Percentiles rank a stretch among this genome's conserved stretches.
These are phyloP conservation scores for Candida nonsorbophila DNA, from an alignment of 805 yeast genomes.

Conservation along the genomic window DNA sequence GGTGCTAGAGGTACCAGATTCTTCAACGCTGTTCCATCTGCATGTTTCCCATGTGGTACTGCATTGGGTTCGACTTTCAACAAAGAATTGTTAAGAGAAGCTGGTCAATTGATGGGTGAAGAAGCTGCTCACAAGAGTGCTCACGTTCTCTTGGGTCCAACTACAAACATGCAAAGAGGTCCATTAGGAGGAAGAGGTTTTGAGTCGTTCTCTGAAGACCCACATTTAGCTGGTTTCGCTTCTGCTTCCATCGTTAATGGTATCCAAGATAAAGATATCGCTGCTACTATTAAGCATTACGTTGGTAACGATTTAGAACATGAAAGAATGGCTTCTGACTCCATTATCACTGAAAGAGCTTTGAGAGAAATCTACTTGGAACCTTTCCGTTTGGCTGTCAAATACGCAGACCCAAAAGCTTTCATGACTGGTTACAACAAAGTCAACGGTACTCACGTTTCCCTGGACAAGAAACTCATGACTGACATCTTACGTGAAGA, in stretches of 20 bases:
- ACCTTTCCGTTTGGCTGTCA: slow-evolving; percentile 58
- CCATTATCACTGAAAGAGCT: slow-evolving; percentile 53
- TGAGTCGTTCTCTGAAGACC: slow-evolving; percentile 61
- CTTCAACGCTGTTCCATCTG: slow-evolving; percentile 48
- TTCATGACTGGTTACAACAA: slow-evolving; percentile 62
- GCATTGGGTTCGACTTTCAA: slow-evolving; percentile 55
- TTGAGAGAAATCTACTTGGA: slow-evolving; percentile 59
- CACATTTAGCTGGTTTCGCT: slow-evolving; percentile 40
- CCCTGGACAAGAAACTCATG: slow-evolving; percentile 39
- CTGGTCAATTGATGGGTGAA: slow-evolving; percentile 48
- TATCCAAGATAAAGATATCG: slow-evolving; percentile 45
- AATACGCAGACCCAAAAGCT: slow-evolving; percentile 46
- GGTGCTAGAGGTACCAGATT: slow-evolving; percentile 60
- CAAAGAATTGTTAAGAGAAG: slow-evolving; percentile 39
- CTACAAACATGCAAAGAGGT: slow-evolving; percentile 50
- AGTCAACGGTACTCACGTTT: slow-evolving; percentile 57
- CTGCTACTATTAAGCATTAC: slow-evolving; percentile 58
- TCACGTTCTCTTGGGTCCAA: slow-evolving; percentile 33
- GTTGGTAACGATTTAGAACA: slow-evolving; percentile 61
- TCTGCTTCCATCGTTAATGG: slow-evolving; percentile 50
- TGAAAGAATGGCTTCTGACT: slow-evolving; percentile 44
- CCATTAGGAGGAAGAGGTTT: slow-evolving; percentile 63
- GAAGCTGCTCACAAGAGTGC: slow-evolving; percentile 54
- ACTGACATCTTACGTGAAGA: slow-evolving; percentile 46
- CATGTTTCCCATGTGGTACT: slow-evolving; percentile 60